Evolutionary conservation across 2,329 filamentous ascomycete species (phyloP).

Genomic region (Xylaria sp.): DNA sequence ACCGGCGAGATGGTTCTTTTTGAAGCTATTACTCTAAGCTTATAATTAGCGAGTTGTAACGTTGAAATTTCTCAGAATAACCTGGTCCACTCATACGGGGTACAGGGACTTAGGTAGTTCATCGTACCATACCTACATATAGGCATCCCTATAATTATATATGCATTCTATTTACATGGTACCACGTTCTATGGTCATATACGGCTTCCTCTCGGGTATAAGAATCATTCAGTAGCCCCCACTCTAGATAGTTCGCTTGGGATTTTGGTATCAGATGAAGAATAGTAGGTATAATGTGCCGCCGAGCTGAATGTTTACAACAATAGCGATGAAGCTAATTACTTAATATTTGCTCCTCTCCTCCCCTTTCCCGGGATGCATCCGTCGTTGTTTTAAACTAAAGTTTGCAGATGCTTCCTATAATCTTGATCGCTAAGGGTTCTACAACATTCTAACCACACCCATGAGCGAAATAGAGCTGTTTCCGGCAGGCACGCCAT

Average conservation of each 20-base stretch:
- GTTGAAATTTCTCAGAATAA: neutral
- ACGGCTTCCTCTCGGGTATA: neutral
- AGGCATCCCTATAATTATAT: neutral
- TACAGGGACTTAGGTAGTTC: neutral
- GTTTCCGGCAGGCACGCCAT: constrained; percentile 2
- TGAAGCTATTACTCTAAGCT: constrained; percentile 1
- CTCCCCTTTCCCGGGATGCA: no score
- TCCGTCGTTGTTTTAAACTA: neutral
- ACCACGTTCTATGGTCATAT: neutral
- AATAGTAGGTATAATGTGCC: neutral
- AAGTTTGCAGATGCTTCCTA: neutral
- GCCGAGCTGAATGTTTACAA: neutral
- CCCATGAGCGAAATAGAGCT: neutral
- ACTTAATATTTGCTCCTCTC: neutral
- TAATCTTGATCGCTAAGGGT: neutral
- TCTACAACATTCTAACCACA: neutral
- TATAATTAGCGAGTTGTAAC: neutral
- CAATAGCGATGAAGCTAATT: constrained; percentile 1
- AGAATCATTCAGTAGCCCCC: neutral
- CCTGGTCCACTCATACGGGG: neutral
- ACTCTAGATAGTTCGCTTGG: neutral
- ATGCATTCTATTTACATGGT: neutral
- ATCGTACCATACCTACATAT: neutral
- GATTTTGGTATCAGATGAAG: neutral
- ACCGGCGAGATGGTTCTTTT: neutral